Base-by-base conservation (phyloP, 768 basidiomycete species). In the Boletales sp. region DNA sequence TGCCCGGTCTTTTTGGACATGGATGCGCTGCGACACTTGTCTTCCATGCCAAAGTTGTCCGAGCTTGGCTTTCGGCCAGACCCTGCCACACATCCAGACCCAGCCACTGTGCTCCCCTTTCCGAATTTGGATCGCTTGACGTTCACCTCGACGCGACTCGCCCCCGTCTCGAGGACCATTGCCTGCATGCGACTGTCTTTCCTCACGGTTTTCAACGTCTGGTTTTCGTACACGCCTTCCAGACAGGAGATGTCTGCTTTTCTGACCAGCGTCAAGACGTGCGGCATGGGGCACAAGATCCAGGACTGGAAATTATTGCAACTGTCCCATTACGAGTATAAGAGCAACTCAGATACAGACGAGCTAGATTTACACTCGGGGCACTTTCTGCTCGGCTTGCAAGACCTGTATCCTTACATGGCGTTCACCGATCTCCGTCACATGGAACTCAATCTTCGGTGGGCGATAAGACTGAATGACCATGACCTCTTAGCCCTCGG, bases 341-440 rank as follows among this genome's bases (percentile, higher is more conserved):
- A 27, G 24, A 7, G 27, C 14, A n/a, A 30, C 27, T 19, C 34
- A 5, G 31, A 24, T n/a, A 36, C 11, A 4, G 24, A 27, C 24
- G 24, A 27, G 4, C 6, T 6, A 5, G 24, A 27, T 6, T 5
- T 27, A 6, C 24, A 27, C 24, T 7, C 24, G 24, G 24, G 7
- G 24, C 24, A 27, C 24, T 40, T 14, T 14, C 11, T 18, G 15
- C 50, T 55, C 8, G 18, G 15, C 21, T 12, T 53, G 14, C 43
- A 50, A 2, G 52, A 49, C 27, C 18, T 57, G 8, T 39, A 5
- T 2, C 27, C 45, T 11, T 31, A 36, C 40, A 55, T 39, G 43
- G 11, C 19, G 9, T 36, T 55, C 34, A 2, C 10, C 7, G 38
- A 48, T 13, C 48, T 57, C 14, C 37, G 39, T 21, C 8, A 1